Conservation (phyloP, 768 basidiomycete species). For the Mycena indigotica region DNA sequence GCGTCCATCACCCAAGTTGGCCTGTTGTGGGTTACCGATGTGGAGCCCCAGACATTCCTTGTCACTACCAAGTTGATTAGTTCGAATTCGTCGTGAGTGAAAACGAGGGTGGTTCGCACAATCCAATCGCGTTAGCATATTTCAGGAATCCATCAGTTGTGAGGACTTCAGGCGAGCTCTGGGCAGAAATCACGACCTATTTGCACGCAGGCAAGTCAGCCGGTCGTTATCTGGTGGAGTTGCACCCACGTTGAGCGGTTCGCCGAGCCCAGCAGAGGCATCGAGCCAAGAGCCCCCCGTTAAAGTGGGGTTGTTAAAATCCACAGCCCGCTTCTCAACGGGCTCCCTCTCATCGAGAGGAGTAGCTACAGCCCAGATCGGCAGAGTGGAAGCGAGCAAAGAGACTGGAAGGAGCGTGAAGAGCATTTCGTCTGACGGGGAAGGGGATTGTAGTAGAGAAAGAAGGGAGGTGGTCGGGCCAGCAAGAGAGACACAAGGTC, state of each 20-base stretch:
- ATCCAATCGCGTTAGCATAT: constrained; percentile 48
- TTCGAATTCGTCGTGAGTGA: too few relatives aligned
- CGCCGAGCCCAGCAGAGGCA: constrained; percentile 43
- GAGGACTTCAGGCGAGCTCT: constrained; percentile 44
- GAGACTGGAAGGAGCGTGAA: constrained; percentile 9
- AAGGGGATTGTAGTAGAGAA: background rate
- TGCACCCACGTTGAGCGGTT: constrained; percentile 49
- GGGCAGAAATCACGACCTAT: constrained; percentile 42
- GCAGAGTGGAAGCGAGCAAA: constrained; percentile 7
- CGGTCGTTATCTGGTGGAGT: background rate
- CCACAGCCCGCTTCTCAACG: constrained; percentile 13
- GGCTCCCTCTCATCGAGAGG: background rate
- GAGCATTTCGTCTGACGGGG: constrained; percentile 1
- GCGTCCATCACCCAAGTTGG: constrained; percentile 52
- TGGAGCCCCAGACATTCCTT: constrained; percentile 48
- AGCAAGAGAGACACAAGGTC: constrained; percentile 3
- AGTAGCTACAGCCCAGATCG: constrained; percentile 4
- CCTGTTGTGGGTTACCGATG: constrained; percentile 41
- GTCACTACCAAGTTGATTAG: constrained; percentile 30
- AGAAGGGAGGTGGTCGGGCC: constrained; percentile 1
- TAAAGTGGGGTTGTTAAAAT: constrained; percentile 36
- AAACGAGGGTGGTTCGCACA: constrained; percentile 38
- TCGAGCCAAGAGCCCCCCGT: constrained; percentile 48
- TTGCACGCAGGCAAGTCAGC: background rate
- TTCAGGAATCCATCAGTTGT: constrained; percentile 41